phyloP scores from a whole-genome alignment of 768 basidiomycete genomes.

The Lentinula raphanica region DNA sequence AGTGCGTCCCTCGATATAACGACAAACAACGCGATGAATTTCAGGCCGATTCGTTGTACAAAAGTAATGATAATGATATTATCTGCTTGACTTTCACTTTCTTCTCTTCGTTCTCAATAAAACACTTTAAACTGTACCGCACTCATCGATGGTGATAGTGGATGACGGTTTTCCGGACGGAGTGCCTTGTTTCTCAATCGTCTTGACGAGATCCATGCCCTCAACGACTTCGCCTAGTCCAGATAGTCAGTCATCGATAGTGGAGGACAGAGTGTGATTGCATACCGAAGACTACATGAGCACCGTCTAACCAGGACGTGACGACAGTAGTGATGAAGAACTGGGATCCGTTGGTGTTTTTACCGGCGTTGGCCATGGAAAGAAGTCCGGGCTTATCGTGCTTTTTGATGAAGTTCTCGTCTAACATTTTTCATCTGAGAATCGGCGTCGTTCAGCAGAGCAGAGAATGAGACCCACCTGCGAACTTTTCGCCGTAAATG shows the following conservation, averaged over 20 bases:
- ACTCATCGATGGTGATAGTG: not conserved
- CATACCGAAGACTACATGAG: slow-evolving; percentile 9
- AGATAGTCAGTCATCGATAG: too few relatives aligned
- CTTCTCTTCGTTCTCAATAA: not conserved
- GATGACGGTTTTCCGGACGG: not conserved
- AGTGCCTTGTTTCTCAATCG: not conserved
- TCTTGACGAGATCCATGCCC: slow-evolving; percentile 2
- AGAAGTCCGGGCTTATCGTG: slow-evolving; percentile 5
- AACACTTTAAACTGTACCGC: slow-evolving; percentile 1
- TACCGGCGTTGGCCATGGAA: slow-evolving; percentile 86
- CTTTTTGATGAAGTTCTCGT: slow-evolving; percentile 6
- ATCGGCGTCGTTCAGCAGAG: too few relatives aligned
- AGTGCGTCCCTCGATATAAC: too few relatives aligned
- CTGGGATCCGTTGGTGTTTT: slow-evolving; percentile 89
- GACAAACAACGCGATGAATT: not conserved
- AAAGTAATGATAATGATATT: slow-evolving; percentile 8
- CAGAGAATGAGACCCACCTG: slow-evolving; percentile 40
- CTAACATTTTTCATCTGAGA: not conserved
- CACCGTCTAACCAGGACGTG: slow-evolving; percentile 79
- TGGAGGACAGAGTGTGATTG: not conserved
- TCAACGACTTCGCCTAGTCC: slow-evolving; percentile 8
- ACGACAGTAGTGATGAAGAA: slow-evolving; percentile 98
- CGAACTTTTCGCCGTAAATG: slow-evolving; percentile 88
- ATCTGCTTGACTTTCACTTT: not conserved
- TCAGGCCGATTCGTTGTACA: not conserved